These are phyloP conservation scores for Eimeria acervulina DNA, from an alignment of 169 alveolate genomes.

Conservation along the genomic window DNA sequence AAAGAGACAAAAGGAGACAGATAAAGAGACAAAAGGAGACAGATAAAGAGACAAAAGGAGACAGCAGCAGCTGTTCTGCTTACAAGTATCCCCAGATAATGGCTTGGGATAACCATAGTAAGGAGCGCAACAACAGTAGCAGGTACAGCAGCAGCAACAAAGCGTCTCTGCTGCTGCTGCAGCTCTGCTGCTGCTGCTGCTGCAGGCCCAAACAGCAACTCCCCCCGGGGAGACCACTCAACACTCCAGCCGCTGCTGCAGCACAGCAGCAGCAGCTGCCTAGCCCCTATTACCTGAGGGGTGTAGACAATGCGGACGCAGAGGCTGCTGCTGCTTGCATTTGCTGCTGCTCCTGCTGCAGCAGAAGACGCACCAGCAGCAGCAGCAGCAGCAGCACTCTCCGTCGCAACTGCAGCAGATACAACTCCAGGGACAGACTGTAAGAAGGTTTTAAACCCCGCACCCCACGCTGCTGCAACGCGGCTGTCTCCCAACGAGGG, in stretches of 20 bases:
- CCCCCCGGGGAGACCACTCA: conserved; percentile 15
- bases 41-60: not conserved
- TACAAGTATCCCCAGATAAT: not conserved
- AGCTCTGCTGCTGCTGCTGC: too few species aligned
- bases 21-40: too few species aligned
- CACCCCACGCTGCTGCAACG: not conserved
- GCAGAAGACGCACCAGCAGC: too few species aligned
- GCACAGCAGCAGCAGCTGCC: not conserved
- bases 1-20: not conserved
- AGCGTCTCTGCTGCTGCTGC: too few species aligned
- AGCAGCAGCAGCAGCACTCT: not conserved
- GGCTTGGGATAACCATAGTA: not conserved
- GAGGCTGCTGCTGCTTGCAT: not conserved
- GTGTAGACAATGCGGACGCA: not conserved
- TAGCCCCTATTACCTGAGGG: not conserved
- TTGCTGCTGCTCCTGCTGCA: too few species aligned
- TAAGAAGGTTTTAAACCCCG: not conserved
- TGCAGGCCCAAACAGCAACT: not conserved
- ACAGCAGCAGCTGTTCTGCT: not conserved
- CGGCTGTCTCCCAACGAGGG: not conserved
- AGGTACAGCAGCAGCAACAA: too few species aligned
- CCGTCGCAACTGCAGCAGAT: not conserved
- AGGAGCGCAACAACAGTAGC: too few species aligned
- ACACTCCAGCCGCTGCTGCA: not conserved
- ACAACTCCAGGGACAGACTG: conserved; percentile 16